Base-by-base conservation (phyloP, 495 filamentous ascomycete genomes). In the Penicillium robsamsonii region DNA sequence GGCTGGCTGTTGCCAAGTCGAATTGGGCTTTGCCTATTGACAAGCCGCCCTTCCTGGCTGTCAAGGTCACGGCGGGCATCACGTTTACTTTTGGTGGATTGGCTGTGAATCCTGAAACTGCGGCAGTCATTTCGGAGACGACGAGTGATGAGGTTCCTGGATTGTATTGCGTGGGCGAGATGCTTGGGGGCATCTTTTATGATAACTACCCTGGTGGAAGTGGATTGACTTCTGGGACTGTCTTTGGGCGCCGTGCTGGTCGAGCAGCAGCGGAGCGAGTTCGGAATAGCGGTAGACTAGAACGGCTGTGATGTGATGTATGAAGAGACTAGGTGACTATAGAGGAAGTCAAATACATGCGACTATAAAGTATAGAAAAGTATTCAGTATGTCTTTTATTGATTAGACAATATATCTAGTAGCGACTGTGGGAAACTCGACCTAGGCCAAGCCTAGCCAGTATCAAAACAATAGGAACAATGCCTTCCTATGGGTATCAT, bases 41-140 rank as follows among this genome's bases (percentile, higher is more conserved):
- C n/a, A 60, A 75, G 60, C 68, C 64, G 2, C 84, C 84, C 0
- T 88, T 82, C 57, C 58, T 81, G 29, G 84, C 84, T 8, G 81
- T 87, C 46, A 76, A 79, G 50, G 81, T 87, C 7, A 75, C 77
- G 1, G 77, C 76, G 30, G 85, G 85, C 5, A 77, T 88, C 44
- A 87, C 84, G 0, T 88, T 87, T 59, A 87, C 84, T 0, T 88
- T 87, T 65, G 85, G 84, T 2, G 85, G 84, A 0, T 61, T 88
- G 3, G 75, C 73, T 7, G 30, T 54, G 18, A 70, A 81, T 42
- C 73, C 78, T 0, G 60, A 77, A 46, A 78, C 73, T 2, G 72
- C 78, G 5, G 72, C 64, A 12, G 74, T 85, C 5, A 58, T 85
- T 18, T 75, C 68, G 8, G 64, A 71, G n/a, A 53, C 58, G 3